A percentile compares a stretch with the other conserved stretches of the same genome.
phyloP scores from a whole-genome alignment of 2,329 filamentous ascomycete species.

The Cladosporium colombiae region DNA sequence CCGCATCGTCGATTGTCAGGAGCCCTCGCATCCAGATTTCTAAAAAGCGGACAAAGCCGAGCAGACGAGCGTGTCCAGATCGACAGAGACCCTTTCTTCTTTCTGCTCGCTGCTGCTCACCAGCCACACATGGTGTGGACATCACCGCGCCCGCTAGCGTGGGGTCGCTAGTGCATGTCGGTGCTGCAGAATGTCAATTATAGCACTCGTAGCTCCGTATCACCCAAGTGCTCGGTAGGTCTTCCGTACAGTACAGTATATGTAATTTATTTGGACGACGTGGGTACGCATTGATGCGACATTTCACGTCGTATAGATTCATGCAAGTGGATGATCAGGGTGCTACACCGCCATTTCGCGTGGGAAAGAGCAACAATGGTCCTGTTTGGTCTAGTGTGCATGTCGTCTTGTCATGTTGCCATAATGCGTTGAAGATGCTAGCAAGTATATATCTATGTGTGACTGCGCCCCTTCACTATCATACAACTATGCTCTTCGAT shows the following conservation, averaged over 20 bases:
- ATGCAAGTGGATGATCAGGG: background rate
- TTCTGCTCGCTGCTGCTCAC: background rate
- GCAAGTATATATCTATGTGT: background rate
- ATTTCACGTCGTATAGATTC: background rate
- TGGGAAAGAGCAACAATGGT: background rate
- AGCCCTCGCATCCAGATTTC: background rate
- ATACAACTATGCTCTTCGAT: background rate
- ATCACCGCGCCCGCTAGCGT: background rate
- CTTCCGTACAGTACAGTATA: background rate
- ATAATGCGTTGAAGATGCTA: background rate
- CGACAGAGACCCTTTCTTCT: slow-evolving; percentile 1
- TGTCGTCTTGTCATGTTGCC: background rate
- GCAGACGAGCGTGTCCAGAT: slow-evolving; percentile 4
- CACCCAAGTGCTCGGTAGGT: background rate
- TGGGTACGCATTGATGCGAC: background rate
- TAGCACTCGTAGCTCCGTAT: background rate
- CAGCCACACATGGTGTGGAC: slow-evolving; percentile 14
- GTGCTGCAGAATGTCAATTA: slow-evolving; percentile 1
- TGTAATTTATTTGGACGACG: background rate
- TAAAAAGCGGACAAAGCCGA: background rate
- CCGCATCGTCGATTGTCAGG: background rate
- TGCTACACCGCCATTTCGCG: background rate
- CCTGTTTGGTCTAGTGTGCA: background rate
- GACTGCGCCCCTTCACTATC: background rate
- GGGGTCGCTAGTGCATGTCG: background rate